Base-by-base conservation (phyloP, 805 yeast species). In the Sugiyamaella lignohabitans region DNA sequence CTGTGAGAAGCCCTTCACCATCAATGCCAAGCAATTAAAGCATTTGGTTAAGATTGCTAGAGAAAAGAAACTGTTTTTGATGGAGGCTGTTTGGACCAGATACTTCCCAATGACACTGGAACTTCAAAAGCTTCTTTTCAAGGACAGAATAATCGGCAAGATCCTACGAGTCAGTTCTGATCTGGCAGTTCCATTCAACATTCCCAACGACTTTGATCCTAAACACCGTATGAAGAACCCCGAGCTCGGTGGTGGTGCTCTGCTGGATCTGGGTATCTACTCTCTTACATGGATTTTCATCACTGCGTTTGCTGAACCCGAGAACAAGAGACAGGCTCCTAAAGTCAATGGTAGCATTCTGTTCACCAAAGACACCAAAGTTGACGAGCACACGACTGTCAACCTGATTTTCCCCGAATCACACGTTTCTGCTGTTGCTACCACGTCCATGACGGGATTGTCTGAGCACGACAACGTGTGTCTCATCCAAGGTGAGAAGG, bases 201-300 rank as follows among this genome's bases (percentile, higher is more conserved):
- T 43, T 11, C 42, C 42, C 14, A 6, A 14, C 5, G 48, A 37
- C 8, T n/a, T n/a, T n/a, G 48, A 45, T 23, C 39, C 37, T 21
- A 22, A 30, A 38, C 64, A 71, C 1, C 60, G 81, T 39, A 56
- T 74, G 50, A 63, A 72, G 49, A 70, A 73, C 57, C 71, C 67
- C 3, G 60, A 62, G 18, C 65, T 74, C 42, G 82, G 78, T 5
- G 83, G 78, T 14, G 82, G 83, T 21, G 74, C 79, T 1, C 57
- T 76, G 40, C 67, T 76, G 52, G 83, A 78, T 55, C 65, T 77
- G 47, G 81, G 82, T 2, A 69, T 77, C 45, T 78, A 78, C 49
- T 61, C 75, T 2, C 52, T 75, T 41, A 75, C 77, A 3, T 76
- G 60, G 61, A 45, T 50, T 18, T 46, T 43, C 23, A 22, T 52